Evolutionary conservation across 805 yeast genomes (phyloP), one percentile per base, ranked within the genome.

Genomic region (Saccharomycopsis sp.): DNA sequence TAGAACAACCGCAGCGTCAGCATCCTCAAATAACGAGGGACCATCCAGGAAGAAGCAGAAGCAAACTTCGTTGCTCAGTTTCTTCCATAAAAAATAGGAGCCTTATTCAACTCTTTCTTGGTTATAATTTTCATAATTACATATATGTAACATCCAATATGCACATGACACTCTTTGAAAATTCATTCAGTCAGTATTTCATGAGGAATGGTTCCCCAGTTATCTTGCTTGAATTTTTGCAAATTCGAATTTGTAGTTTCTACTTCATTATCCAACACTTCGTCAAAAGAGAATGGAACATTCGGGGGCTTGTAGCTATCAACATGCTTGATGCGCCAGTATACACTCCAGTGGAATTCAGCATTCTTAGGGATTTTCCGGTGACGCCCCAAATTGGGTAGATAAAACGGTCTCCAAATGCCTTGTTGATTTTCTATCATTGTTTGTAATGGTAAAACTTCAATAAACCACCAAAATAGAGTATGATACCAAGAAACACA

Each of bases 261-360:
- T 48, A 48, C 20, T 51, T 46, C 24, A 41, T 69, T 68, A 14
- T 62, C 56, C 18, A 68, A 53, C 15, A 71, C 44, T 4, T 64
- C 63, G 24, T 61, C 53, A 2, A 68, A 66, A 62, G 73, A 75
- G 8, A 56, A 55, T 0, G 83, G 82, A 34, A 79, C 56, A 61
- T 80, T 77, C 1, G 52, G 54, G 0, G 85, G 85, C 1, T 68
- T 57, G 61, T 81, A 80, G 62, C 76, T 79, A 40, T 66, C 57
- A 55, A 78, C 73, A 61, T 70, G 75, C 59, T 75, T 80, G 56
- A 79, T 64, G 61, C 85, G 71, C 81, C 84, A 84, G 60, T 72
- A 74, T 0, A 83, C 76, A 51, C 88, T 82, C 89, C 89, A 85
- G 67, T 85, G 89, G 37, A 83, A 60, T 14, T 67, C 68, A 9